Evolutionary conservation across 2,329 filamentous ascomycete genomes (phyloP).

Genomic region (Verticillium isaacii): DNA sequence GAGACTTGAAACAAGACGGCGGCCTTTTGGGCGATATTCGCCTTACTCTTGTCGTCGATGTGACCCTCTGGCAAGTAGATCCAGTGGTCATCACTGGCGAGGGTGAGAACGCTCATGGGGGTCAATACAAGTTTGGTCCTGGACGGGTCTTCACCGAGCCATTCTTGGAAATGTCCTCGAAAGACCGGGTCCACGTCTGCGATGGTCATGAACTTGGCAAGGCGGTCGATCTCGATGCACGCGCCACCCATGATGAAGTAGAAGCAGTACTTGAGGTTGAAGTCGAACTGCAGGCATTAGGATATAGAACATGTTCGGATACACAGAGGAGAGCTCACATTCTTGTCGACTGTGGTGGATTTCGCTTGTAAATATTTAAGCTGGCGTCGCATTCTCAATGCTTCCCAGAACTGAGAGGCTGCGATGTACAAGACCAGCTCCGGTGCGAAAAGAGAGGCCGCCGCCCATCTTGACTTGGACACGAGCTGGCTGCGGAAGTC

Average conservation of each 20-base stretch:
- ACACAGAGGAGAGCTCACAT: neutral
- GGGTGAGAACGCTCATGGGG: slow-evolving; percentile 2
- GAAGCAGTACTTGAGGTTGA: slow-evolving; percentile 19
- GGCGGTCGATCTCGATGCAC: slow-evolving; percentile 1
- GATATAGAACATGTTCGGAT: neutral
- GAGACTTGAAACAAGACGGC: slow-evolving; percentile 29
- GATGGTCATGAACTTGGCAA: neutral
- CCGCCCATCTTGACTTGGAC: slow-evolving; percentile 22
- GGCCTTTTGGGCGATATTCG: slow-evolving; percentile 25
- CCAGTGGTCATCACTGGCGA: slow-evolving; percentile 2
- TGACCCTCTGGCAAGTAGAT: neutral
- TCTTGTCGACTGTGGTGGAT: neutral
- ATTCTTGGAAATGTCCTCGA: neutral
- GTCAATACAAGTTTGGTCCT: too few species aligned
- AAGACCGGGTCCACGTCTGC: neutral
- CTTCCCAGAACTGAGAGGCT: slow-evolving; percentile 12
- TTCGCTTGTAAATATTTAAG: slow-evolving; percentile 3
- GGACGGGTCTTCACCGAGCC: neutral
- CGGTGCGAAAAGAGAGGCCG: slow-evolving; percentile 23
- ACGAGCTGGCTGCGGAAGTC: slow-evolving; percentile 4
- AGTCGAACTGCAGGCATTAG: neutral
- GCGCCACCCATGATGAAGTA: slow-evolving; percentile 25
- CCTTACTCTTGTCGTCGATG: slow-evolving; percentile 32
- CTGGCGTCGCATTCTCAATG: neutral
- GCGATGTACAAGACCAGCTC: slow-evolving; percentile 23